These are phyloP conservation scores for Metarhizium album DNA, from an alignment of 2,329 filamentous ascomycete species.

Conservation along the genomic window DNA sequence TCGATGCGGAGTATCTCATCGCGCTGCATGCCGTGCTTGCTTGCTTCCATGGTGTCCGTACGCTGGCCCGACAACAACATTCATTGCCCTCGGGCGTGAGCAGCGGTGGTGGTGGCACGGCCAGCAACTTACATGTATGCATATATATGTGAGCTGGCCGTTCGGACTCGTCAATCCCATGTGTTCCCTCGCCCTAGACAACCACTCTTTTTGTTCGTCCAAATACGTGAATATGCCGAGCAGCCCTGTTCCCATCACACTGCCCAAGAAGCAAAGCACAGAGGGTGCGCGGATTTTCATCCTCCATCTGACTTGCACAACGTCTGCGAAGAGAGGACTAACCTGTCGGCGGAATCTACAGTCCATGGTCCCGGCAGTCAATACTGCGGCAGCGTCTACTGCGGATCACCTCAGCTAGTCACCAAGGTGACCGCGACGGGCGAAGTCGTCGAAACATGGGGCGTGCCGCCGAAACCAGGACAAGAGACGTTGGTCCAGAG, in stretches of 20 bases:
- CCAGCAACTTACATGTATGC: too few species aligned
- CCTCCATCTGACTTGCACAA: too few species aligned
- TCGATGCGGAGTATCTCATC: background rate
- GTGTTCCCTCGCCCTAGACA: background rate
- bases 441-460: constrained; percentile 7
- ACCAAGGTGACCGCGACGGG: background rate
- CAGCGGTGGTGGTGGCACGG: too few species aligned
- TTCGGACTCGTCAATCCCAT: background rate
- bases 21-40: background rate
- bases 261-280: background rate
- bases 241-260: background rate
- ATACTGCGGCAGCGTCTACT: constrained; percentile 8
- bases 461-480: constrained; percentile 7
- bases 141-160: too few species aligned
- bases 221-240: constrained; percentile 3
- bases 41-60: too few species aligned
- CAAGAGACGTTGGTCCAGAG: background rate
- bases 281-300: background rate
- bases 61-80: too few species aligned
- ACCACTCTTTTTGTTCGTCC: background rate
- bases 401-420: constrained; percentile 8
- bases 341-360: background rate
- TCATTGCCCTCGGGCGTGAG: too few species aligned
- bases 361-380: constrained; percentile 6
- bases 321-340: too few species aligned